Conservation (phyloP, 805 yeast species). For the Naumovozyma baii region DNA sequence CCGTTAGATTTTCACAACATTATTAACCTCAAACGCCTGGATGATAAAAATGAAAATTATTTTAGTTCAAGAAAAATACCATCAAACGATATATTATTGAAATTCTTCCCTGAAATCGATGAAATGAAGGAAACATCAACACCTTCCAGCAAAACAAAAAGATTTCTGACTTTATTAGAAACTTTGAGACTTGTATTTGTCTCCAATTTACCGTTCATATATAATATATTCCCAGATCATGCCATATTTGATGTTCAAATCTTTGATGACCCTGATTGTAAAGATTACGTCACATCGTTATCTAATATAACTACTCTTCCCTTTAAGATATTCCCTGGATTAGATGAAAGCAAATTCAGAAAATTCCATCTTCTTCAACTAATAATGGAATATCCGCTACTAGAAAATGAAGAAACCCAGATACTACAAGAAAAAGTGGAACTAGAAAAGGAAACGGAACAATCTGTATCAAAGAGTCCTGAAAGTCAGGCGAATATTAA, state of each 20-base stretch:
- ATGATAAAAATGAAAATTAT: not conserved
- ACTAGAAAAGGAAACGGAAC: not conserved
- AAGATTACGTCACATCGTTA: slow-evolving; percentile 15
- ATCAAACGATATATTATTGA: slow-evolving; percentile 14
- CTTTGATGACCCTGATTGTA: slow-evolving; percentile 18
- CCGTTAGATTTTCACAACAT: slow-evolving; percentile 20
- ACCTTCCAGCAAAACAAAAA: slow-evolving; percentile 11
- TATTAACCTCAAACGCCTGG: slow-evolving; percentile 15
- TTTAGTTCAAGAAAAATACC: slow-evolving; percentile 3
- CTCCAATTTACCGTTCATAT: slow-evolving; percentile 22
- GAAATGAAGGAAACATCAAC: slow-evolving; percentile 10
- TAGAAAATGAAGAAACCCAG: not conserved
- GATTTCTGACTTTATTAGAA: slow-evolving; percentile 18
- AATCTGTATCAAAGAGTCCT: not conserved
- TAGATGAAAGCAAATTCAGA: slow-evolving; percentile 1
- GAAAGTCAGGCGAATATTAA: not conserved
- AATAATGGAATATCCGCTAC: slow-evolving; percentile 10
- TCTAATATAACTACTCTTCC: slow-evolving; percentile 4
- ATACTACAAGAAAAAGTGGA: not conserved
- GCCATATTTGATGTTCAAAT: slow-evolving; percentile 21
- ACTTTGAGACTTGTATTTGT: slow-evolving; percentile 16
- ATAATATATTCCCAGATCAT: slow-evolving; percentile 24
- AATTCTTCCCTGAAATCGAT: slow-evolving; percentile 27
- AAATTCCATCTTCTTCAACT: slow-evolving; percentile 6
- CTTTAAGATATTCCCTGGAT: slow-evolving; percentile 10